These are phyloP conservation scores for Glycine latifolia DNA, from an alignment of 306 rosid genomes.

Conservation along the genomic window DNA sequence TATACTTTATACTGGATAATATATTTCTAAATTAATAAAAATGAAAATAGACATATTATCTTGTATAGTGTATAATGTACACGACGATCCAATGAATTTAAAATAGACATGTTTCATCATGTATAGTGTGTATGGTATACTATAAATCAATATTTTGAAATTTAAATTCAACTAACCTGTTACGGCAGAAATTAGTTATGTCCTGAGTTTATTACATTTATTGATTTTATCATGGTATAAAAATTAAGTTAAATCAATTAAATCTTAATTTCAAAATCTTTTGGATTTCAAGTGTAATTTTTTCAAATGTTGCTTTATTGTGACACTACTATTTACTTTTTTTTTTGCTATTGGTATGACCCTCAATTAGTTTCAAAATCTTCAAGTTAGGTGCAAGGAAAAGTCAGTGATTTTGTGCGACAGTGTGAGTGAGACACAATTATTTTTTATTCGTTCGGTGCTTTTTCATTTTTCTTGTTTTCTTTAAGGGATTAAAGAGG, in stretches of 20 bases:
- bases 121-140: neutral
- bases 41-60: neutral
- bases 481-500: conserved; percentile 48
- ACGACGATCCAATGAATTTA: neutral
- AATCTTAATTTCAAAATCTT: neutral
- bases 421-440: conserved; percentile 6
- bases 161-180: no score
- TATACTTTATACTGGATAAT: neutral
- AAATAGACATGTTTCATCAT: neutral
- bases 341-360: conserved; percentile 6
- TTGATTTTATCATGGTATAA: neutral
- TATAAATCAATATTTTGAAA: neutral
- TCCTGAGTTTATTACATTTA: neutral
- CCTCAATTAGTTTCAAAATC: conserved; percentile 44
- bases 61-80: neutral
- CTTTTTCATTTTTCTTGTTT: conserved; percentile 28
- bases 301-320: neutral
- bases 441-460: conserved; percentile 37
- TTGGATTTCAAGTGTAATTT: neutral
- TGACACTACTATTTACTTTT: neutral
- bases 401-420: neutral
- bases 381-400: conserved; percentile 38
- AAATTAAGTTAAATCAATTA: neutral
- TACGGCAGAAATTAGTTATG: neutral
- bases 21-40: neutral